Evolutionary conservation across 2,329 filamentous ascomycete species (phyloP).

Genomic region (Xylaria sp.): DNA sequence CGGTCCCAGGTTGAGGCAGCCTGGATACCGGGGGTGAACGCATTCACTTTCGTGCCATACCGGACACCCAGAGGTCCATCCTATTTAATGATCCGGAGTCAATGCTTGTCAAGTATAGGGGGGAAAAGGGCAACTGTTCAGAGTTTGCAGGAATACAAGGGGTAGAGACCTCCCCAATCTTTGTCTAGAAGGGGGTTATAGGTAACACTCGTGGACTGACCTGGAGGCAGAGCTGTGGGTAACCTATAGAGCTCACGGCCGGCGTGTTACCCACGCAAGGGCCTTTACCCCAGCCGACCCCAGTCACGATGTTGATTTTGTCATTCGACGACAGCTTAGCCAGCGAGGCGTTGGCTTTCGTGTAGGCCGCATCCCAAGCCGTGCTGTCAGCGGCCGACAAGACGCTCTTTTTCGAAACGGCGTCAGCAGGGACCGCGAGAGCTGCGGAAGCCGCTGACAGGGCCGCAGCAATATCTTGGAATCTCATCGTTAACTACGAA

Average conservation of each 20-base stretch:
- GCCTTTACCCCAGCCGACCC: conserved; percentile 79
- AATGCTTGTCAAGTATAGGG: background rate
- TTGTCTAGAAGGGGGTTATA: no score
- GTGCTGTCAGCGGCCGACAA: conserved; percentile 31
- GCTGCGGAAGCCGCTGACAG: conserved; percentile 40
- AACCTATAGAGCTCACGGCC: conserved; percentile 66
- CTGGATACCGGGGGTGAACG: conserved; percentile 83
- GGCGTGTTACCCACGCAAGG: conserved; percentile 74
- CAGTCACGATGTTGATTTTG: conserved; percentile 83
- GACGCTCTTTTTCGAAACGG: conserved; percentile 8
- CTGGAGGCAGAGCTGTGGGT: conserved; percentile 80
- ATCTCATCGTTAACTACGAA: conserved; percentile 40
- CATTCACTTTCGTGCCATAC: conserved; percentile 75
- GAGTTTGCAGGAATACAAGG: background rate
- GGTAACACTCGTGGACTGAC: background rate
- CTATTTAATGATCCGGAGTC: conserved; percentile 12
- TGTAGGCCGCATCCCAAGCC: conserved; percentile 75
- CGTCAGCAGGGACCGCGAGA: conserved; percentile 29
- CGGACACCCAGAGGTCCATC: conserved; percentile 83
- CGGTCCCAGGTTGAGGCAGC: conserved; percentile 84
- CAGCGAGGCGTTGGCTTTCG: conserved; percentile 74
- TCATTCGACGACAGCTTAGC: conserved; percentile 76
- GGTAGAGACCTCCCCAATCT: no score
- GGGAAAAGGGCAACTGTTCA: background rate
- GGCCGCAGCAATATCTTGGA: conserved; percentile 33